These are phyloP conservation scores for Ophiosphaerella narmari DNA, from an alignment of 2,329 filamentous ascomycete species.

Conservation along the genomic window DNA sequence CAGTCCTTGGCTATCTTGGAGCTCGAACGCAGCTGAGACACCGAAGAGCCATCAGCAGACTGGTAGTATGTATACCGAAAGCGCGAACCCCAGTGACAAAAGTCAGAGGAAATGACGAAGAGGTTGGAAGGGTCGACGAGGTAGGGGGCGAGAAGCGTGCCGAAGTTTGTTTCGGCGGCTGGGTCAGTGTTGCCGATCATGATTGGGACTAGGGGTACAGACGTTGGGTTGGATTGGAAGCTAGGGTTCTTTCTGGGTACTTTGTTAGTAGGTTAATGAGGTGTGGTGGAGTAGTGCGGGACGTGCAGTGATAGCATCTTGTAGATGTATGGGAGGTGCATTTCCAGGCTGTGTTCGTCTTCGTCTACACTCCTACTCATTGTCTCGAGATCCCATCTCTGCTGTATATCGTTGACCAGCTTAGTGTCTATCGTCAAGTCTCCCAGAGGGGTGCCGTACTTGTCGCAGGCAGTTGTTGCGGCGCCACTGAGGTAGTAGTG, in stretches of 20 bases:
- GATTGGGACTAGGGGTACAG: conserved; percentile 81
- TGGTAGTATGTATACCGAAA: conserved; percentile 86
- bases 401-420: conserved; percentile 54
- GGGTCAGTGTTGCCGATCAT: conserved; percentile 77
- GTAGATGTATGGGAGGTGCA: conserved; percentile 94
- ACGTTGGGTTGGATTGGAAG: conserved; percentile 52
- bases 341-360: conserved; percentile 90
- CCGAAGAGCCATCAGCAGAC: conserved; percentile 50
- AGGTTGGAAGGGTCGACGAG: conserved; percentile 62
- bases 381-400: conserved; percentile 32
- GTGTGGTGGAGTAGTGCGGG: not conserved
- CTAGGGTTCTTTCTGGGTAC: conserved; percentile 33
- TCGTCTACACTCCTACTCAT: conserved; percentile 73
- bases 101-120: conserved; percentile 92
- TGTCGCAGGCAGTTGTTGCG: conserved; percentile 72
- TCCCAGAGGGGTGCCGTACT: conserved; percentile 77
- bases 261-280: not conserved
- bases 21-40: conserved; percentile 41
- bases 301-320: conserved; percentile 65
- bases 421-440: conserved; percentile 67
- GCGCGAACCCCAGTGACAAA: conserved; percentile 90
- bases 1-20: conserved; percentile 52
- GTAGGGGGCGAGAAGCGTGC: conserved; percentile 71
- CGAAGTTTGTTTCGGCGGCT: conserved; percentile 69
- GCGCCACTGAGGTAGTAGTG: conserved; percentile 79